A percentile compares a stretch with the other conserved stretches of the same genome.
Conservation (phyloP, 2,329 filamentous ascomycete species). For the Neodidymelliopsis sp. region DNA sequence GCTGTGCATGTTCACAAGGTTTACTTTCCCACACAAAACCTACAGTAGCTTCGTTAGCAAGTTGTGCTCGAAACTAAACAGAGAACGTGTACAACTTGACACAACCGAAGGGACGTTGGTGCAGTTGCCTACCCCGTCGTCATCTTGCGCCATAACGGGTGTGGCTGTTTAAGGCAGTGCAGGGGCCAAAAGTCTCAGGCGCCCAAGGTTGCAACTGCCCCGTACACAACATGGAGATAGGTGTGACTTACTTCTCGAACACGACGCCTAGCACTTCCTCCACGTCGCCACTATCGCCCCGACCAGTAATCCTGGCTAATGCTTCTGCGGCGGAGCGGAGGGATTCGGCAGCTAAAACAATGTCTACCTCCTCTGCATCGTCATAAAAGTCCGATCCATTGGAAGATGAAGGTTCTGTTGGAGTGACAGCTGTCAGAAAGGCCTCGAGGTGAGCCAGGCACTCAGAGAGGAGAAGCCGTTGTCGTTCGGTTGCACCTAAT, state of each 20-base stretch:
- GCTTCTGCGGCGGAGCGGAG: constrained; percentile 64
- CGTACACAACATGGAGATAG: not conserved
- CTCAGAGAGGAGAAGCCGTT: constrained; percentile 78
- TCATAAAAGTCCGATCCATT: too few relatives aligned
- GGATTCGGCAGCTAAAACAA: constrained; percentile 90
- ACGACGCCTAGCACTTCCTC: constrained; percentile 96
- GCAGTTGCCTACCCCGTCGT: constrained; percentile 6
- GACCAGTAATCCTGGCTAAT: constrained; percentile 82
- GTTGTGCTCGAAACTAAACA: not conserved
- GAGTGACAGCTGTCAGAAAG: constrained; percentile 69
- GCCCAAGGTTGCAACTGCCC: too few relatives aligned
- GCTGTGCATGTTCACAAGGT: not conserved
- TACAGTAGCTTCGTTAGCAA: constrained; percentile 9
- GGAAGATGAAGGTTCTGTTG: constrained; percentile 1
- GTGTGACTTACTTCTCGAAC: constrained; percentile 83
- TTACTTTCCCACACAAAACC: constrained; percentile 34
- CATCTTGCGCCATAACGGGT: constrained; percentile 33
- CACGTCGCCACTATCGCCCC: constrained; percentile 84
- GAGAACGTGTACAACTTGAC: not conserved
- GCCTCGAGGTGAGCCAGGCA: constrained; percentile 75
- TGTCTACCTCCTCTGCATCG: constrained; percentile 63
- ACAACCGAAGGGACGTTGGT: not conserved
- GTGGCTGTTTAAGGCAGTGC: not conserved
- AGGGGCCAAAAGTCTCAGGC: constrained; percentile 6
- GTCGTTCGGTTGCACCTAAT: constrained; percentile 88